Conservation (phyloP, 148 eudicot species). For the Rhododendron vialii region DNA sequence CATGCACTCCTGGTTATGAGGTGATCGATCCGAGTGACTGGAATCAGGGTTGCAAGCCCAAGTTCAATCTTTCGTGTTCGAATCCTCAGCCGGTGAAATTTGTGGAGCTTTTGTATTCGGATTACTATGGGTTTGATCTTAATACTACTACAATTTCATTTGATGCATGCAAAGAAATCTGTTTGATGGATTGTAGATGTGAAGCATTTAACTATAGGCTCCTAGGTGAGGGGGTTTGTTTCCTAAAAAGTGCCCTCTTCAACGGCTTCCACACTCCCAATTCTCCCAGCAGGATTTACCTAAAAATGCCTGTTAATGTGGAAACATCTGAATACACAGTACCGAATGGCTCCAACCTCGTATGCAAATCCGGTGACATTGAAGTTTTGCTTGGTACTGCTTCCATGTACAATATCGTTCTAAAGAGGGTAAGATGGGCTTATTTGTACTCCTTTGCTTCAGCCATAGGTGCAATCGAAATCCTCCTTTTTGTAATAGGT, state of each 20-base stretch:
- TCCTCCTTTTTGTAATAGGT: constrained; percentile 25
- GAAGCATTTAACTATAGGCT: constrained; percentile 45
- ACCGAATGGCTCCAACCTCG: constrained; percentile 18
- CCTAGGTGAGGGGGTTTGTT: constrained; percentile 32
- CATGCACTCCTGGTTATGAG: constrained; percentile 46
- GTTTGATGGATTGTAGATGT: constrained; percentile 40
- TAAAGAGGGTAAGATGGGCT: constrained; percentile 39
- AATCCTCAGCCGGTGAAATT: constrained; percentile 32
- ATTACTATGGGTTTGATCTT: constrained; percentile 58
- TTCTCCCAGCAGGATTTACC: constrained; percentile 31
- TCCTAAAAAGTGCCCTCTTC: constrained; percentile 39
- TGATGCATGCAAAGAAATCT: constrained; percentile 33
- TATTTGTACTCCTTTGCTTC: constrained; percentile 42
- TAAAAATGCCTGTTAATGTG: constrained; percentile 36
- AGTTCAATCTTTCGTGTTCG: constrained; percentile 25
- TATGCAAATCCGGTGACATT: constrained; percentile 21
- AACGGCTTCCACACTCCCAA: constrained; percentile 31
- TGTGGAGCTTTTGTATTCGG: constrained; percentile 39
- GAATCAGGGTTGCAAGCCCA: constrained; percentile 54
- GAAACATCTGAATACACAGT: constrained; percentile 5
- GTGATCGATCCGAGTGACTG: constrained; percentile 33
- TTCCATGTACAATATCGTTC: constrained; percentile 13
- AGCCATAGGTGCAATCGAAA: constrained; percentile 38
- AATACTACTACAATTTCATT: constrained; percentile 3
- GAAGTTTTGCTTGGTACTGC: constrained; percentile 9